These are phyloP conservation scores for Bromus sterilis DNA, from an alignment of 176 grass and related monocot species.

Conservation along the genomic window DNA sequence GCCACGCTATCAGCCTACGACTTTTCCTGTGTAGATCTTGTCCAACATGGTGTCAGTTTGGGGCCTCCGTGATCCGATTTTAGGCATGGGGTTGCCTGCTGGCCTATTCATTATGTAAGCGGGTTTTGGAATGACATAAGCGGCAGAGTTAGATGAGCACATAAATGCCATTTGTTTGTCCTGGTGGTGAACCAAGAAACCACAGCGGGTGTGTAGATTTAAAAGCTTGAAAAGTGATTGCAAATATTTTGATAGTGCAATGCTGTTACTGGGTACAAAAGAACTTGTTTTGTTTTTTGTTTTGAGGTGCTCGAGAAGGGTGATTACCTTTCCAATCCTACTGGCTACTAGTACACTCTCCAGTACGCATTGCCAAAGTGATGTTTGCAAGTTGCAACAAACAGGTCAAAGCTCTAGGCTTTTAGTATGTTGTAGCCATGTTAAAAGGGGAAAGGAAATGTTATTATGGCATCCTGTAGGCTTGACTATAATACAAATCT, in stretches of 20 bases:
- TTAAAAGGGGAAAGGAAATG: background rate
- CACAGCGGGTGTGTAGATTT: background rate
- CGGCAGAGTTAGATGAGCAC: conserved; percentile 6
- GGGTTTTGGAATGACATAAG: background rate
- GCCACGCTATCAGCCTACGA: background rate
- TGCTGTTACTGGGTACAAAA: background rate
- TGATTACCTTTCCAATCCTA: background rate
- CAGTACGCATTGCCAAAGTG: too few relatives aligned
- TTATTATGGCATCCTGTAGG: background rate
- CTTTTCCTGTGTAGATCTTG: background rate
- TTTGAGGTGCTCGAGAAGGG: background rate
- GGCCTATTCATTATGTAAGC: background rate
- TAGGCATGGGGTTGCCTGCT: background rate
- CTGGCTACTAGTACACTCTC: background rate
- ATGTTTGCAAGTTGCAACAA: background rate
- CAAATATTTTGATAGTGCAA: background rate
- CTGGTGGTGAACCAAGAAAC: background rate
- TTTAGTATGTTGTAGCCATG: background rate
- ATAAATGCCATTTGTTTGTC: background rate
- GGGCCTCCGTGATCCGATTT: background rate
- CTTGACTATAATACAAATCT: background rate
- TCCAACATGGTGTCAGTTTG: background rate
- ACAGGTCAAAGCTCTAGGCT: background rate
- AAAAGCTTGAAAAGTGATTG: background rate
- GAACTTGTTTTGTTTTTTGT: background rate